Percentiles rank a stretch among this genome's conserved stretches.
Conservation (phyloP, 2,329 filamentous ascomycete species). For the Fusarium nelsonii region DNA sequence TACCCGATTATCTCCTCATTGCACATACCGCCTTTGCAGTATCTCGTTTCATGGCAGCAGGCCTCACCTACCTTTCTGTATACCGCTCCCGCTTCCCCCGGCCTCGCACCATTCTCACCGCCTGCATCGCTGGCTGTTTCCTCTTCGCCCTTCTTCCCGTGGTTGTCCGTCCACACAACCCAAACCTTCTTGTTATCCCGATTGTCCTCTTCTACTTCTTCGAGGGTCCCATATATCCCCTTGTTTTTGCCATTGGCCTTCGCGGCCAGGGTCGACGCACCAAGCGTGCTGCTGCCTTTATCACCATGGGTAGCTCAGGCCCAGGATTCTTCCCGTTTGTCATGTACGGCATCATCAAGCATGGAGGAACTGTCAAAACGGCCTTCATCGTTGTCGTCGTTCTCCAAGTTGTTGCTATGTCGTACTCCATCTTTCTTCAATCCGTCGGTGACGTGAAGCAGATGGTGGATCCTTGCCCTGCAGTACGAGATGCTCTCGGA, state of each 20-base stretch:
- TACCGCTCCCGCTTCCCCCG: conserved; percentile 66
- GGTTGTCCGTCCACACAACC: conserved; percentile 58
- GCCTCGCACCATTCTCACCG: conserved; percentile 76
- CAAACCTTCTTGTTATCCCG: conserved; percentile 68
- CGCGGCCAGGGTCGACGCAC: conserved; percentile 83
- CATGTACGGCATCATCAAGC: conserved; percentile 74
- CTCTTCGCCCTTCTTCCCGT: conserved; percentile 65
- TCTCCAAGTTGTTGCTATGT: conserved; percentile 60
- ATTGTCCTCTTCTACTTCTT: conserved; percentile 81
- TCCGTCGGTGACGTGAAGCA: conserved; percentile 60
- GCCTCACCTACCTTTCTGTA: conserved; percentile 70
- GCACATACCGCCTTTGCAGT: conserved; percentile 79
- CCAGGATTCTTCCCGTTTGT: conserved; percentile 81
- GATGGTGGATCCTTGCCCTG: conserved; percentile 55
- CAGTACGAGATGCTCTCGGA: conserved; percentile 36
- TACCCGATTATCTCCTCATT: conserved; percentile 76
- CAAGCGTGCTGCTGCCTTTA: conserved; percentile 81
- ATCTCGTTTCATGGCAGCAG: conserved; percentile 77
- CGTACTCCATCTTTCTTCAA: conserved; percentile 64
- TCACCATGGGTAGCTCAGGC: conserved; percentile 81
- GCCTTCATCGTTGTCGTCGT: conserved; percentile 74
- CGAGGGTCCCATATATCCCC: conserved; percentile 85
- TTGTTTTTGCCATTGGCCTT: conserved; percentile 83
- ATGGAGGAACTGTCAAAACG: conserved; percentile 70
- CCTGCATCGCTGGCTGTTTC: conserved; percentile 71